Conservation (phyloP, 2,329 filamentous ascomycete species). For the Botryosphaeria agaves region DNA sequence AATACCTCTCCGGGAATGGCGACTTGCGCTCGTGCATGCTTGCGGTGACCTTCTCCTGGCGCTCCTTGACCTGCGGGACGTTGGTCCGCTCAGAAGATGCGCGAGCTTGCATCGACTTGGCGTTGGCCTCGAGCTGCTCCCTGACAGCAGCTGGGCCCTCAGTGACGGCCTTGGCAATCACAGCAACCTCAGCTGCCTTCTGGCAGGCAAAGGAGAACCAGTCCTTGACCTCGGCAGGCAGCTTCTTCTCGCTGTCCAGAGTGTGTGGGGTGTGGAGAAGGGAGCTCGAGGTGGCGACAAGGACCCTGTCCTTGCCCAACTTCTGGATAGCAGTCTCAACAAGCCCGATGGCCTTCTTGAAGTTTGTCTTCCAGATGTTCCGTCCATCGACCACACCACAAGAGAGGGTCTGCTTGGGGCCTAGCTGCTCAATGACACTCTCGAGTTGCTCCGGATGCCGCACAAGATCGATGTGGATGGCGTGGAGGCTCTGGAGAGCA, state of each 20-base stretch:
- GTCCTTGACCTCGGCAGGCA: constrained; percentile 79
- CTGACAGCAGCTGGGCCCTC: constrained; percentile 76
- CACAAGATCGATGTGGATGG: constrained; percentile 87
- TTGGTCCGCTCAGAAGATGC: constrained; percentile 90
- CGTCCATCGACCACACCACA: constrained; percentile 94
- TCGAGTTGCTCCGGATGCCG: constrained; percentile 97
- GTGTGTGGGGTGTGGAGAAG: constrained; percentile 98
- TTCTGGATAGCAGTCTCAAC: constrained; percentile 85
- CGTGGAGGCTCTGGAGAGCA: constrained; percentile 55
- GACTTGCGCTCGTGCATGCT: constrained; percentile 88
- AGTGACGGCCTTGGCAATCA: constrained; percentile 94
- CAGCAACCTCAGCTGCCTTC: constrained; percentile 79
- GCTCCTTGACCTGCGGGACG: constrained; percentile 92
- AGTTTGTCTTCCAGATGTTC: constrained; percentile 99
- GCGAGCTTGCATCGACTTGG: constrained; percentile 81
- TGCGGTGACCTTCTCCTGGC: constrained; percentile 71
- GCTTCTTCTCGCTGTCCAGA: constrained; percentile 95
- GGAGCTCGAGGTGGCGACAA: constrained; percentile 91
- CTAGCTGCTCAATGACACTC: constrained; percentile 64
- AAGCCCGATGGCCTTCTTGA: constrained; percentile 82
- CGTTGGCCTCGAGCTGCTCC: constrained; percentile 87
- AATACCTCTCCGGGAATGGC: constrained; percentile 68
- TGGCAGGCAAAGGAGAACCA: constrained; percentile 98
- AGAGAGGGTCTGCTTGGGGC: constrained; percentile 78
- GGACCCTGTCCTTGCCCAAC: constrained; percentile 92